Conservation (phyloP, 139 green algal genomes). For the Raphidocelis subcapitata region DNA sequence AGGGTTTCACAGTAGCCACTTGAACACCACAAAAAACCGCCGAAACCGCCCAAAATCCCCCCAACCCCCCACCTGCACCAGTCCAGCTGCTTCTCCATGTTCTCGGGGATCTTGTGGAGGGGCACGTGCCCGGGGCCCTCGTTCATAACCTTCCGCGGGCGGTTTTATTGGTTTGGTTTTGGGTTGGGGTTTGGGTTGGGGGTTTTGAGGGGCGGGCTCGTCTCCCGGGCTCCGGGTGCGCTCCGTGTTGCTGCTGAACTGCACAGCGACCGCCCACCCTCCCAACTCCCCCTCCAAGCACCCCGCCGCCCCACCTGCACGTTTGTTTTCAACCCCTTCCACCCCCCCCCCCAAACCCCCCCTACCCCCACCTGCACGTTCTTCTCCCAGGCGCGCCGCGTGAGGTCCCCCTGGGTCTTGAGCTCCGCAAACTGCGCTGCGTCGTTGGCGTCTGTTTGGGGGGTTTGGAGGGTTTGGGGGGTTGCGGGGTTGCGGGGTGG, state of each 20-base stretch:
- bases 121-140: constrained; percentile 95
- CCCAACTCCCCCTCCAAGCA: too few species aligned
- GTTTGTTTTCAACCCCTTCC: neutral
- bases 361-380: constrained; percentile 78
- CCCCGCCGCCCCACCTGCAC: too few species aligned
- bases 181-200: too few species aligned
- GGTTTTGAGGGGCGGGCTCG: too few species aligned
- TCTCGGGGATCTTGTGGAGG: constrained; percentile 96
- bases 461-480: too few species aligned
- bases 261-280: too few species aligned
- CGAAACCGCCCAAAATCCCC: neutral
- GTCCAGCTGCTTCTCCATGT: constrained; percentile 86
- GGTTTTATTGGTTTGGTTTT: too few species aligned
- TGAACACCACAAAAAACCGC: too few species aligned
- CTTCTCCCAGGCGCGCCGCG: constrained; percentile 87
- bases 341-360: neutral
- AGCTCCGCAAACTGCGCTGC: constrained; percentile 96
- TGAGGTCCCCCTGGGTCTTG: constrained; percentile 93
- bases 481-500: constrained; percentile 13
- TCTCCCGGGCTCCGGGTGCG: too few species aligned
- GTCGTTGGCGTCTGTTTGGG: constrained; percentile 94
- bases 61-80: constrained; percentile 46
- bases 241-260: too few species aligned
- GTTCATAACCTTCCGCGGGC: constrained; percentile 94
- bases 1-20: too few species aligned